phyloP scores from a whole-genome alignment of 768 basidiomycete genomes.

The Harrya chromipes region DNA sequence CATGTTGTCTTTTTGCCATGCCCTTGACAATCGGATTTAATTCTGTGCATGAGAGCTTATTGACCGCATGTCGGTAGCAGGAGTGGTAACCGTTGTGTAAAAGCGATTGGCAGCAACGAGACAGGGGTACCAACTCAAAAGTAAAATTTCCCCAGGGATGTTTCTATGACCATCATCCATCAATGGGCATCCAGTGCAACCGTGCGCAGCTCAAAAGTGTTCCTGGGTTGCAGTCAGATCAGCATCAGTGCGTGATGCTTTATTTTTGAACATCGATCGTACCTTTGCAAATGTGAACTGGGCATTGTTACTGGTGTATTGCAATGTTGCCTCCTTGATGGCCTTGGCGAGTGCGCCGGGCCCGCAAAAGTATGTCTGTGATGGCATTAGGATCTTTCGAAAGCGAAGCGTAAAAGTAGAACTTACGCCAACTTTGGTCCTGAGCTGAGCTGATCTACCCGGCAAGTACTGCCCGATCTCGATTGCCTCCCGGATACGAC shows the following conservation, averaged over 20 bases:
- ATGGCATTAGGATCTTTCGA: slow-evolving; percentile 1
- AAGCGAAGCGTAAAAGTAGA: background rate
- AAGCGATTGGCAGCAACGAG: background rate
- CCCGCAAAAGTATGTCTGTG: slow-evolving; percentile 86
- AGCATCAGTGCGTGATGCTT: background rate
- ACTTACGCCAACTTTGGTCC: slow-evolving; percentile 80
- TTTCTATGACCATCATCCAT: too few relatives aligned
- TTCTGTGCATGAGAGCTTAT: background rate
- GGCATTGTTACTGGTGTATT: slow-evolving; percentile 52
- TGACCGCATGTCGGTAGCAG: background rate
- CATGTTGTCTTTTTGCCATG: background rate
- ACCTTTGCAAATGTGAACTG: slow-evolving; percentile 85
- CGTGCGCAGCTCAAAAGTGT: slow-evolving; percentile 12
- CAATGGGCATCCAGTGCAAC: background rate
- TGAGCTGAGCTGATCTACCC: slow-evolving; percentile 72
- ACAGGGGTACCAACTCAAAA: background rate
- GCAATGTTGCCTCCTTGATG: slow-evolving; percentile 68
- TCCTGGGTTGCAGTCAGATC: slow-evolving; percentile 8
- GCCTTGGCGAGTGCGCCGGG: slow-evolving; percentile 70
- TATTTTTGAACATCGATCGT: slow-evolving; percentile 23
- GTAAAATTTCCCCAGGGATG: too few relatives aligned
- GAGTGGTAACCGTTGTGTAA: background rate
- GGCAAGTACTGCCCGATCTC: slow-evolving; percentile 81
- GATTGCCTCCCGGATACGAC: slow-evolving; percentile 70
- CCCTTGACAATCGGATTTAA: background rate